A percentile compares a stretch with the other conserved stretches of the same genome.
Conservation (phyloP, 306 rosid genomes). For the Trichosanthes cucumerina region DNA sequence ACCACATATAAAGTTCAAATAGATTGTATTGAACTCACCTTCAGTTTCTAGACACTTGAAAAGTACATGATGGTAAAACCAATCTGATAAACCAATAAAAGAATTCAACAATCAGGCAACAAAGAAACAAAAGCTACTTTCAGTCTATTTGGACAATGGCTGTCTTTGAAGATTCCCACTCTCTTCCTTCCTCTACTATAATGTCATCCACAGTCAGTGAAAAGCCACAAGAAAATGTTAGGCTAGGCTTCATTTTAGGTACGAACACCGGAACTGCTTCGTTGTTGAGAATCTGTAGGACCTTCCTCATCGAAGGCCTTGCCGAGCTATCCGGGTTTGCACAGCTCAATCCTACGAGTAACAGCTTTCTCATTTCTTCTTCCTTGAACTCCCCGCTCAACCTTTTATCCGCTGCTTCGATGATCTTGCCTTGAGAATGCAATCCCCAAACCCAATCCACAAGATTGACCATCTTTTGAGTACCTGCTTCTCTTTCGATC, state of each 20-base stretch:
- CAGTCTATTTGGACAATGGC: constrained; percentile 4
- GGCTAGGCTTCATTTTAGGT: constrained; percentile 36
- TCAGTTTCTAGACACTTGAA: constrained; percentile 16
- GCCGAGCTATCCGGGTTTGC: constrained; percentile 36
- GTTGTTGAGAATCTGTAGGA: constrained; percentile 31
- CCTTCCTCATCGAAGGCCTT: constrained; percentile 48
- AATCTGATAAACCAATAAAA: neutral
- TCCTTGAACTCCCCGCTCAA: constrained; percentile 33
- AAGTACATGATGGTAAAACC: neutral
- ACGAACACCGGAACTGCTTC: constrained; percentile 26
- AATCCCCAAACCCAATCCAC: constrained; percentile 55
- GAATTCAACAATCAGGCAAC: neutral
- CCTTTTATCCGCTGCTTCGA: constrained; percentile 40
- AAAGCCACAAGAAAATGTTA: constrained; percentile 36
- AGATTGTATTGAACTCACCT: constrained; percentile 44
- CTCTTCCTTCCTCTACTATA: constrained; percentile 43
- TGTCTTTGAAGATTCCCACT: neutral
- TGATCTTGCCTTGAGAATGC: constrained; percentile 33
- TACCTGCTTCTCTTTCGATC: constrained; percentile 25
- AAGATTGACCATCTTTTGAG: constrained; percentile 35
- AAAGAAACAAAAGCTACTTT: neutral
- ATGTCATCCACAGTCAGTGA: constrained; percentile 47
- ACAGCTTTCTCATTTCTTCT: constrained; percentile 38
- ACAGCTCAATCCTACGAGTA: constrained; percentile 41
- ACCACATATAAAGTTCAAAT: constrained; percentile 14